These are phyloP conservation scores for Xanthoceras sorbifolium DNA, from an alignment of 345 rosid genomes.

Conservation along the genomic window DNA sequence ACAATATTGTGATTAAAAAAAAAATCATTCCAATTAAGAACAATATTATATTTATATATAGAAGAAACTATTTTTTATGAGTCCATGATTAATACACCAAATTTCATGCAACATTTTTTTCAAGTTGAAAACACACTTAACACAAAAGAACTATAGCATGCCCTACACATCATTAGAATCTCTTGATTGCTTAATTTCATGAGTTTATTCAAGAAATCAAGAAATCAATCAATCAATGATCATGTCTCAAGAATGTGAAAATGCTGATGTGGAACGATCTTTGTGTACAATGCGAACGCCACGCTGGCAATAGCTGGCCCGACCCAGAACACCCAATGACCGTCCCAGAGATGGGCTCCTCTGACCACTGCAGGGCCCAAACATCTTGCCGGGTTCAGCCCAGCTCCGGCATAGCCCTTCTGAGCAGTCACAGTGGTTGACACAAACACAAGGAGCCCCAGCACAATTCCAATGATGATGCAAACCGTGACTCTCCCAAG, in stretches of 20 bases:
- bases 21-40: too few species aligned
- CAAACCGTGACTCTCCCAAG: constrained; percentile 41
- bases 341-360: constrained; percentile 37
- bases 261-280: constrained; percentile 27
- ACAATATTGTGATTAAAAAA: too few species aligned
- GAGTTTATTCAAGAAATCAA: too few species aligned
- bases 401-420: constrained; percentile 49
- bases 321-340: constrained; percentile 39
- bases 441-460: constrained; percentile 46
- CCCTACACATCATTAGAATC: too few species aligned
- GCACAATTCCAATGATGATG: constrained; percentile 27
- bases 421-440: constrained; percentile 42
- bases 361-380: constrained; percentile 39
- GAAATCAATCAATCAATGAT: too few species aligned
- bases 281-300: constrained; percentile 28
- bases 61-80: neutral
- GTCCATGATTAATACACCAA: neutral
- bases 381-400: constrained; percentile 55
- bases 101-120: neutral
- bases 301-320: constrained; percentile 30
- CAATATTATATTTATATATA: too few species aligned
- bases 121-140: too few species aligned
- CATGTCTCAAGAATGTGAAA: neutral
- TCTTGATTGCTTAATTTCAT: too few species aligned
- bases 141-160: too few species aligned